Base-by-base conservation (phyloP, 2,329 filamentous ascomycete genomes). In the Hymenoscyphus repandus region DNA sequence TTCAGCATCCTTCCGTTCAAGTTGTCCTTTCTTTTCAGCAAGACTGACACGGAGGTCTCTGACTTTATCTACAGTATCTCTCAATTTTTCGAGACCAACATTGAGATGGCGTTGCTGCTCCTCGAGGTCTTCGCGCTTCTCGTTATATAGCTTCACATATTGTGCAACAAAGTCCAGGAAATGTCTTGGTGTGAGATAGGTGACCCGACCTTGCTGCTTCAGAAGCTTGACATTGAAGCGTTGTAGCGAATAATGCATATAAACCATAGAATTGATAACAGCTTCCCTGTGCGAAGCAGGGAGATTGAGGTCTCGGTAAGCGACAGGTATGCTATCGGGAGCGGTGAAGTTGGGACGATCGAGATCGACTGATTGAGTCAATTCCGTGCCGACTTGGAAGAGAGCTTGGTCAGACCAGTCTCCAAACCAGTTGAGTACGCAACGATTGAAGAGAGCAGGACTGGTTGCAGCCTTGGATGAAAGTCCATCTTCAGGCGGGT, bases 331-430 rank as follows among this genome's bases (percentile, higher is more conserved):
- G 51, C 85, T 93, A 62, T 97, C 90, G 2, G 92, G 92, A 3
- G 91, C 88, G 47, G 78, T 75, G 68, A 92, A 99, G 64, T 85
- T 90, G 47, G 88, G 77, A 56, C 90, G 86, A 66, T 99, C 93
- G 49, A 99, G 78, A 67, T 99, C 93, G 52, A 99, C 84, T n/a
- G 90, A 92, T 58, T 95, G 88, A 1, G 95, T 99, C 51, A 99
- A 82, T 70, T 99, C 93, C 56, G 88, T 90, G 20, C 88, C 91
- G 56, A 99, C 95, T 70, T 99, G 95, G 83, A 95, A 99, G 17
- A 99, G 79, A 34, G 93, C 95, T 72, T 99, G 93, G 69, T 99
- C 93, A 47, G 93, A 99, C 93, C 93, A 99, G 72, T 99, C 93
- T 58, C 93, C 93, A 68, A 99, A 96, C 93, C 93, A 99, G 72